Evolutionary conservation across 768 basidiomycete species (phyloP).

Genomic region (Favolaschia claudopus): DNA sequence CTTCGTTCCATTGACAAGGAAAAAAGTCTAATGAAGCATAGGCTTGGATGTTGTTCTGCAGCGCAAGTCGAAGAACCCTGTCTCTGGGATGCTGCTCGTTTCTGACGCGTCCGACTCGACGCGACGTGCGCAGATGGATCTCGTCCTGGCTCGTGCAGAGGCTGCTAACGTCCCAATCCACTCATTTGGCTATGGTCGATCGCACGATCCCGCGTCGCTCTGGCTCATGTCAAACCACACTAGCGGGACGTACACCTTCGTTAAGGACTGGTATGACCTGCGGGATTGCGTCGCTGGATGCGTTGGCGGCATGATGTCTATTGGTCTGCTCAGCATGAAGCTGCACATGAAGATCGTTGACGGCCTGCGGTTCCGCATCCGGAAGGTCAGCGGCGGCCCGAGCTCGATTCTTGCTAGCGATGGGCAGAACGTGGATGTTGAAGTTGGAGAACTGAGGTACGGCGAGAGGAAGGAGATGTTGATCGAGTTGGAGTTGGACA

Average conservation of each 20-base stretch:
- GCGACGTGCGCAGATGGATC: conserved; percentile 95
- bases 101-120: conserved; percentile 94
- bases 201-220: conserved; percentile 95
- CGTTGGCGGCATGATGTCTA: conserved; percentile 96
- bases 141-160: conserved; percentile 95
- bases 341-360: conserved; percentile 95
- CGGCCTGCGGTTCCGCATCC: conserved; percentile 87
- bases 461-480: conserved; percentile 99
- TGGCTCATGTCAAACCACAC: conserved; percentile 99
- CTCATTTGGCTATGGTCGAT: conserved; percentile 95
- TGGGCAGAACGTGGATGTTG: conserved; percentile 94
- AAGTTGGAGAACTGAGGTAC: conserved; percentile 91
- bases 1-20: background rate
- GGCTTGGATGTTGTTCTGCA: conserved; percentile 95
- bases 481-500: conserved; percentile 93
- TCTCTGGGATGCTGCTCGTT: conserved; percentile 92
- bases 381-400: conserved; percentile 93
- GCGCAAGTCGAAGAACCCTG: conserved; percentile 88
- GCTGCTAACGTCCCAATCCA: conserved; percentile 98
- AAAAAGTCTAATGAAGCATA: conserved; percentile 33
- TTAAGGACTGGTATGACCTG: conserved; percentile 97
- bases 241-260: conserved; percentile 96
- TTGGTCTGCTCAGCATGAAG: conserved; percentile 92
- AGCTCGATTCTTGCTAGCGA: conserved; percentile 88
- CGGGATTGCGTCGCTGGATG: conserved; percentile 92